Percentiles rank a stretch among this genome's conserved stretches.
Evolutionary conservation across 2,329 filamentous ascomycete genomes (phyloP).

Genomic region (Gaeumannomyces sp.): DNA sequence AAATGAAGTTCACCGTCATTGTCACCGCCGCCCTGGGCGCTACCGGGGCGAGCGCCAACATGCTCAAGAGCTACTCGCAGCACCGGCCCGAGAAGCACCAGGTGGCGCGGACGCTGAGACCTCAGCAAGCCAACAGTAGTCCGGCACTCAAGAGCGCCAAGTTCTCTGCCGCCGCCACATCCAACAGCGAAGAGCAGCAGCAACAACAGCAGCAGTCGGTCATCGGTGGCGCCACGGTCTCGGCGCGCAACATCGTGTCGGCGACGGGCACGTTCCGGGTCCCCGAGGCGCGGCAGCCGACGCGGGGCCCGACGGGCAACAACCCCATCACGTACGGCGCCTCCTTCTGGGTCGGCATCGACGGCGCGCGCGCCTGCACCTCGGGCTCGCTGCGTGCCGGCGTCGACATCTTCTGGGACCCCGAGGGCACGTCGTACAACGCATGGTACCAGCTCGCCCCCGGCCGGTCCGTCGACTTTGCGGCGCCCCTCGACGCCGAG

Average conservation of each 20-base stretch:
- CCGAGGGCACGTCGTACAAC: conserved; percentile 7
- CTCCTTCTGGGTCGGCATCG: conserved; percentile 9
- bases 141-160: not conserved
- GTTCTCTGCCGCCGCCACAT: not conserved
- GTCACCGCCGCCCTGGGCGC: conserved; percentile 4
- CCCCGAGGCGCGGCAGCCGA: conserved; percentile 6
- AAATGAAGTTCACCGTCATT: conserved; percentile 1
- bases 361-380: conserved; percentile 1
- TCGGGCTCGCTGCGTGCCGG: conserved; percentile 7
- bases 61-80: conserved; percentile 1
- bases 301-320: not conserved
- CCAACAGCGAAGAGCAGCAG: not conserved
- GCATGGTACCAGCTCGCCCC: conserved; percentile 10
- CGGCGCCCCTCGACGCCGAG: not conserved
- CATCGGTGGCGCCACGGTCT: conserved; percentile 3
- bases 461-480: conserved; percentile 2
- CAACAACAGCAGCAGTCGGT: not conserved
- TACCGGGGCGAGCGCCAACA: conserved; percentile 1
- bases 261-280: conserved; percentile 6
- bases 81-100: conserved; percentile 2
- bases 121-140: not conserved
- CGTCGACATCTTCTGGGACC: conserved; percentile 10
- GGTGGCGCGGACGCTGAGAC: not conserved
- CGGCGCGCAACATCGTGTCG: not conserved
- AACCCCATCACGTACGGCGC: conserved; percentile 4